Conservation (phyloP, 371 early-diverging fungal genomes). For the Mortierella sp. region DNA sequence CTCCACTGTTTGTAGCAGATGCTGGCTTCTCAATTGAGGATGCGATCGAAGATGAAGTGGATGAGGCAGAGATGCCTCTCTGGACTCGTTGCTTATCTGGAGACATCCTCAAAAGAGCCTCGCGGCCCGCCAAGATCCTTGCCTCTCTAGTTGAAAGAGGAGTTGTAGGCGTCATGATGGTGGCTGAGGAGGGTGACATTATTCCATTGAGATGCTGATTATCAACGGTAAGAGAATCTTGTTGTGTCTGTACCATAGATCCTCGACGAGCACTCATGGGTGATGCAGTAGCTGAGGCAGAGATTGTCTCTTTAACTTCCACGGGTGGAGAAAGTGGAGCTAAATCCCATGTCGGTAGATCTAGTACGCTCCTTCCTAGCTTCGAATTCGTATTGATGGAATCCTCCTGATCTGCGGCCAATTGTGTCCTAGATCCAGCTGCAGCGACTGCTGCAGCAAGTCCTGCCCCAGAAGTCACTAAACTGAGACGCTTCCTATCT, state of each 20-base stretch:
- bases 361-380: slow-evolving; percentile 12
- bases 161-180: slow-evolving; percentile 35
- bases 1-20: not conserved
- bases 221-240: slow-evolving; percentile 5
- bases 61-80: slow-evolving; percentile 31
- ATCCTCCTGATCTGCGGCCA: not conserved
- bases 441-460: slow-evolving; percentile 29
- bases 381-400: not conserved
- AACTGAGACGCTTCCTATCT: slow-evolving; percentile 28
- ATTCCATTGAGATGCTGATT: slow-evolving; percentile 5
- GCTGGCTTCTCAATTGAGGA: not conserved
- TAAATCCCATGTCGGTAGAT: slow-evolving; percentile 42
- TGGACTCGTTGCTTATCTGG: slow-evolving; percentile 27
- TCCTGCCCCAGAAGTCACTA: slow-evolving; percentile 31
- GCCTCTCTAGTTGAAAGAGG: slow-evolving; percentile 37
- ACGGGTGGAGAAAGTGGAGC: slow-evolving; percentile 47
- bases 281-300: slow-evolving; percentile 10
- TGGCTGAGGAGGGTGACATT: slow-evolving; percentile 28
- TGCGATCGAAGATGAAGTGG: slow-evolving; percentile 32
- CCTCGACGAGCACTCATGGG: slow-evolving; percentile 13
- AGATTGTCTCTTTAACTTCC: slow-evolving; percentile 26
- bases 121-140: slow-evolving; percentile 42
- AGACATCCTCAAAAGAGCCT: slow-evolving; percentile 26
- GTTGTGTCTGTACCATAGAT: not conserved
- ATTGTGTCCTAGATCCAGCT: slow-evolving; percentile 10